Base-by-base conservation (phyloP, 2,329 filamentous ascomycete genomes). In the Pyrenochaeta sp. region DNA sequence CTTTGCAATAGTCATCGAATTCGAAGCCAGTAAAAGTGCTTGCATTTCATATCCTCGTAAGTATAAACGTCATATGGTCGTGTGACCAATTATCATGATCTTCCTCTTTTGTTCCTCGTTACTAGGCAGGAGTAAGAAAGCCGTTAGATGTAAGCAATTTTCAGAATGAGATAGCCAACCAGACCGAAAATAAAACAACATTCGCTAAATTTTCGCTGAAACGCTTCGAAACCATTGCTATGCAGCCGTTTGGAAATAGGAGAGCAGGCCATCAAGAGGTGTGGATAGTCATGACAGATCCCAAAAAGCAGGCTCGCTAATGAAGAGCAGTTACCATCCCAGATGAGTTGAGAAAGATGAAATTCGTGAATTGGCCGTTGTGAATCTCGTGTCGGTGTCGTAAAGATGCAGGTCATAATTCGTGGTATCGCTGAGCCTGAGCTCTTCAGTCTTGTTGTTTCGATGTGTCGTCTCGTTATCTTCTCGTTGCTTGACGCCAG, bases 201-300 rank as follows among this genome's bases (percentile, higher is more conserved):
- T 39, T 39, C 36, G 36, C 36, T 39, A 13, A 37, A 24, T 19
- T 32, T 9, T 71, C 72, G 72, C 71, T 72, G 56, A 69, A 74
- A 69, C 72, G 72, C 72, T 74, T 63, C 58, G 69, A 73, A 70
- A 66, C 70, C 66, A 59, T 75, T 72, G 72, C 72, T 76, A 76
- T 76, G 73, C 73, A 71, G 59, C 61, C 67, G 60, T 62, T 59
- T 51, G 42, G 58, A 36, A 67, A 54, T 43, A 56, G 54, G 25
- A 59, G 27, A 59, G 37, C 56, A 50, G 42, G 53, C 54, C 39
- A 67, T 68, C 49, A 66, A 67, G 62, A 69, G 58, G 59, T 54
- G 54, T 67, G 53, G 64, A 48, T 53, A 53, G 30, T 58, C 52
- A 52, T 56, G 43, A 55, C 50, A 54, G 36, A 48, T 36, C 50